Evolutionary conservation across 108 stramenopile species (phyloP).

Genomic region (Skeletonema tropicum): DNA sequence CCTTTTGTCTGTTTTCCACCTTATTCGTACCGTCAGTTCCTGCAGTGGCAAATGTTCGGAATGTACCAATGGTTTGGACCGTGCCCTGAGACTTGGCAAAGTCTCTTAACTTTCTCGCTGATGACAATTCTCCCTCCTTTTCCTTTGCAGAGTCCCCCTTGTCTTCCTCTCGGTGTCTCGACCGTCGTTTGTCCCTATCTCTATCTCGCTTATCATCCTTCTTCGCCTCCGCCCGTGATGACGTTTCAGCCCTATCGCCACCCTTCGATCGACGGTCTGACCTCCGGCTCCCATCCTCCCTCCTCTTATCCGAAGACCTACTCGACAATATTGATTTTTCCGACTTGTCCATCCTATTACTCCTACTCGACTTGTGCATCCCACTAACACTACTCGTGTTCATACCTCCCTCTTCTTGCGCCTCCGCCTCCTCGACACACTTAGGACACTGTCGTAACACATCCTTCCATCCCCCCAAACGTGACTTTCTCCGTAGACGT

Average conservation of each 20-base stretch:
- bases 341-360: not conserved
- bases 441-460: slow-evolving; percentile 42
- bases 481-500: slow-evolving; percentile 28
- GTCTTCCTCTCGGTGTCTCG: not conserved
- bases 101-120: not conserved
- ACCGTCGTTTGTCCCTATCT: not conserved
- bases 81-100: not conserved
- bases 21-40: not conserved
- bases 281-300: not conserved
- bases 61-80: not conserved
- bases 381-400: not conserved
- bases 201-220: not conserved
- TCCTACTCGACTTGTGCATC: not conserved
- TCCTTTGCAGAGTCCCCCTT: not conserved
- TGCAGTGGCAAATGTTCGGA: not conserved
- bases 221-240: not conserved
- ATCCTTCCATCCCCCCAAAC: slow-evolving; percentile 43
- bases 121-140: not conserved
- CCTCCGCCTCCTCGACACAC: slow-evolving; percentile 15
- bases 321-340: not conserved
- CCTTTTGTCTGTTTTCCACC: not conserved
- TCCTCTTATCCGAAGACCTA: not conserved
- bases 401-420: not conserved
- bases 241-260: not conserved
- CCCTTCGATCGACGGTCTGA: not conserved